These are phyloP conservation scores for Sarcodon sp. DNA, from an alignment of 768 basidiomycete genomes.

Conservation along the genomic window DNA sequence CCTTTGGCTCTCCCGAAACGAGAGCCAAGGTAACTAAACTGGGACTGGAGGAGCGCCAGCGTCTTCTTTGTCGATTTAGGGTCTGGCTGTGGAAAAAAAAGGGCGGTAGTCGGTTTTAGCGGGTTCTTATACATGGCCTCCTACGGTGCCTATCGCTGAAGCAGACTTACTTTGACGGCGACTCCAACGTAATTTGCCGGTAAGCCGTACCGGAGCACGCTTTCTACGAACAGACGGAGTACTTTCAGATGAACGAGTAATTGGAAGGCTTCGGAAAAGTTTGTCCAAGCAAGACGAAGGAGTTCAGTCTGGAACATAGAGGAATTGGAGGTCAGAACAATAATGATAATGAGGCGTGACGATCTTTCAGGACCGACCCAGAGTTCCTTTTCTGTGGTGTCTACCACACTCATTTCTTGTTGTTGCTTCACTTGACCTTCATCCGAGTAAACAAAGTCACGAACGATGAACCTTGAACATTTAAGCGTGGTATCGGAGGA, in stretches of 20 bases:
- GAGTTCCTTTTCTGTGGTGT: conserved; percentile 86
- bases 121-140: not conserved
- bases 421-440: conserved; percentile 68
- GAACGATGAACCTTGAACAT: conserved; percentile 65
- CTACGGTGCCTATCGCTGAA: not conserved
- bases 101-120: not conserved
- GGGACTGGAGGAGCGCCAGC: conserved; percentile 54
- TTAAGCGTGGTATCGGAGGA: not conserved
- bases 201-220: conserved; percentile 88
- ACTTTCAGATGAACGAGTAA: conserved; percentile 89
- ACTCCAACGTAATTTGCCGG: conserved; percentile 85
- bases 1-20: conserved; percentile 19
- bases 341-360: not conserved
- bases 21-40: conserved; percentile 75
- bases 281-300: conserved; percentile 79
- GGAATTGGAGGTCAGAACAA: conserved; percentile 2
- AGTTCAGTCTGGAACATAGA: conserved; percentile 63
- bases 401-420: conserved; percentile 69
- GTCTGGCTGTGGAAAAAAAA: conserved; percentile 50
- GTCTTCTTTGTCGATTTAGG: conserved; percentile 73
- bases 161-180: conserved; percentile 52
- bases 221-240: conserved; percentile 85
- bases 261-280: conserved; percentile 96
- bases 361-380: conserved; percentile 56
- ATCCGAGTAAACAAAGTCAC: conserved; percentile 90